Conservation (phyloP, 805 yeast genomes). For the Candida insectorum region DNA sequence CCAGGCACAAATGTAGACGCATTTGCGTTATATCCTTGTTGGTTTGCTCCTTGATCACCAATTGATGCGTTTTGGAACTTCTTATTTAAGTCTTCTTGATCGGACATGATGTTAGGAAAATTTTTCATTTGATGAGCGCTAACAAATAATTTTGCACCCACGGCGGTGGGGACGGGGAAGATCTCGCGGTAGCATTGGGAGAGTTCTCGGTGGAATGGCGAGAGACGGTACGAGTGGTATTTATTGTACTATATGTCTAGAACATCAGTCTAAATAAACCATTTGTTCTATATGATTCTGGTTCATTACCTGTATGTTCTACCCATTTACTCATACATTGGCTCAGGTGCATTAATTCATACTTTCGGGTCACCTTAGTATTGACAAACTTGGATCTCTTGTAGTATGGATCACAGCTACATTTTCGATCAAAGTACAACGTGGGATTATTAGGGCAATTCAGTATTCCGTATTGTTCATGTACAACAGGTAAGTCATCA, state of each 20-base stretch:
- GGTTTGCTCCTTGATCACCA: conserved; percentile 24
- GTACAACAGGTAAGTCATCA: conserved; percentile 11
- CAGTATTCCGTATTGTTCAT: conserved; percentile 6
- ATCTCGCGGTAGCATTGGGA: neutral
- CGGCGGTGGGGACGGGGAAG: neutral
- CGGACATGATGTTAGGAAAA: conserved; percentile 19
- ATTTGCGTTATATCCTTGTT: conserved; percentile 44
- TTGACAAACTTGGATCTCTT: neutral
- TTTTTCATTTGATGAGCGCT: conserved; percentile 7
- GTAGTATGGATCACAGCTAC: conserved; percentile 10
- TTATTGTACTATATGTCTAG: no score
- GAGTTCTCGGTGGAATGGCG: neutral
- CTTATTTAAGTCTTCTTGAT: conserved; percentile 42
- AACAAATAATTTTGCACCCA: neutral
- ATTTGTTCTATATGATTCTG: neutral
- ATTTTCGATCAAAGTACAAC: conserved; percentile 8
- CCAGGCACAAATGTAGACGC: conserved; percentile 50
- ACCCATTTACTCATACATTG: conserved; percentile 3
- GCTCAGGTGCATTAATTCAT: conserved; percentile 4
- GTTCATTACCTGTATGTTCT: no score
- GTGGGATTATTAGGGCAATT: conserved; percentile 12
- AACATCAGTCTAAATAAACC: no score
- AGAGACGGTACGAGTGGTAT: no score
- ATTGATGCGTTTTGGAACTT: conserved; percentile 43
- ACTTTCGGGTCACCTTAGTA: neutral